Percentiles rank a stretch among this genome's conserved stretches.
Conservation (phyloP, 2,329 filamentous ascomycete genomes). For the Penicillium sp. region DNA sequence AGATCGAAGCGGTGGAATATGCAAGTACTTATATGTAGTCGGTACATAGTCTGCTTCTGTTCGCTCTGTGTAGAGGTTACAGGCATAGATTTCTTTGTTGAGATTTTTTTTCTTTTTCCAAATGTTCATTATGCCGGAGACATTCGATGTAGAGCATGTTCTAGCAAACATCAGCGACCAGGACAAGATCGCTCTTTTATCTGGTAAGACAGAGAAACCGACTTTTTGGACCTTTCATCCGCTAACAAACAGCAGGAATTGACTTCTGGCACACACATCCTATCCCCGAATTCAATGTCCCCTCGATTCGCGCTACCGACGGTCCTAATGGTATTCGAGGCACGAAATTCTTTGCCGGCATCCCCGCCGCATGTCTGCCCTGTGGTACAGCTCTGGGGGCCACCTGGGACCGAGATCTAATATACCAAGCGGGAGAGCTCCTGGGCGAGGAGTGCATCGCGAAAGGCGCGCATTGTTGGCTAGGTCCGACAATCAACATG, state of each 20-base stretch:
- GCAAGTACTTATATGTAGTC: conserved; percentile 4
- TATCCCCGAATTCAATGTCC: conserved; percentile 65
- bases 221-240: not conserved
- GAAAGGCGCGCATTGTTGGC: conserved; percentile 64
- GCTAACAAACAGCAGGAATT: conserved; percentile 52
- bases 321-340: conserved; percentile 74
- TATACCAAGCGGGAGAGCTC: conserved; percentile 65
- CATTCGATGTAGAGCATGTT: conserved; percentile 31
- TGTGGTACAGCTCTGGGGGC: conserved; percentile 64
- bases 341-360: conserved; percentile 70
- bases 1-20: not conserved
- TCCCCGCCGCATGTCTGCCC: conserved; percentile 65
- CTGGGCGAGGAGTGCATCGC: conserved; percentile 69
- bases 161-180: conserved; percentile 26
- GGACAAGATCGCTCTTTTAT: conserved; percentile 33
- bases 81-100: conserved; percentile 5
- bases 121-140: conserved; percentile 17
- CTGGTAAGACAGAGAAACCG: conserved; percentile 18
- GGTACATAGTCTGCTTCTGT: not conserved
- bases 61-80: not conserved
- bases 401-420: conserved; percentile 62
- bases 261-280: conserved; percentile 74
- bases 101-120: not conserved
- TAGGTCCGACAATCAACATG: conserved; percentile 70
- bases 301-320: conserved; percentile 69